Evolutionary conservation across 495 filamentous ascomycete species (phyloP).

Genomic region (Parathielavia hyrcaniae): DNA sequence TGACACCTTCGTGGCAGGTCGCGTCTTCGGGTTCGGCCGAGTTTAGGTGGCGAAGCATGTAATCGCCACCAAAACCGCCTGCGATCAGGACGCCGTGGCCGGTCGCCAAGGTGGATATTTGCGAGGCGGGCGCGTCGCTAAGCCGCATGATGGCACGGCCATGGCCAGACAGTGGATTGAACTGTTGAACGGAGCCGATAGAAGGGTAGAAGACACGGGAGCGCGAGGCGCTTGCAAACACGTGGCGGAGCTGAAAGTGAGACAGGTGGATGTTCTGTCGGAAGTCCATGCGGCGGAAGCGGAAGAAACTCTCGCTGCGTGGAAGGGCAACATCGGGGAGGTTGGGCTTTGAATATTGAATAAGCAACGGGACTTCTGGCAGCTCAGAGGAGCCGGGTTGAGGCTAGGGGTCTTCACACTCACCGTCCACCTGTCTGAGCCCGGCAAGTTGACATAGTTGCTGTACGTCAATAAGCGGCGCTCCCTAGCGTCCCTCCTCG

Average conservation of each 20-base stretch:
- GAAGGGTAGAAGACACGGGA: slow-evolving; percentile 73
- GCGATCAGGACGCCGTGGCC: slow-evolving; percentile 64
- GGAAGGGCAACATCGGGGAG: slow-evolving; percentile 34
- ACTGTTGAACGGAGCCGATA: slow-evolving; percentile 49
- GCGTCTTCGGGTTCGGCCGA: slow-evolving; percentile 35
- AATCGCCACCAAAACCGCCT: slow-evolving; percentile 78
- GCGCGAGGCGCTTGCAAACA: slow-evolving; percentile 65
- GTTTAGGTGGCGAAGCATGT: slow-evolving; percentile 57
- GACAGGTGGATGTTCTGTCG: slow-evolving; percentile 56
- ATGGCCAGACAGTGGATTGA: slow-evolving; percentile 47
- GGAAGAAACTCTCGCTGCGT: slow-evolving; percentile 55
- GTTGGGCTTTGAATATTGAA: slow-evolving; percentile 21
- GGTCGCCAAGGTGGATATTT: slow-evolving; percentile 67
- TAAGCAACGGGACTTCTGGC: too few relatives aligned
- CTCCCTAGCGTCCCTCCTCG: slow-evolving; percentile 52
- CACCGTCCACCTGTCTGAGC: slow-evolving; percentile 37
- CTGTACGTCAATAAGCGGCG: slow-evolving; percentile 51
- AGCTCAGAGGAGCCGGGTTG: too few relatives aligned
- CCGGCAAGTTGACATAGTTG: slow-evolving; percentile 50
- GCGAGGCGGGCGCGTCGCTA: slow-evolving; percentile 41
- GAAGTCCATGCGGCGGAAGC: slow-evolving; percentile 65
- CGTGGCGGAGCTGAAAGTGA: slow-evolving; percentile 87
- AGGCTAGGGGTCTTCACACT: slow-evolving; percentile 17
- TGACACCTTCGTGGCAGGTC: slow-evolving; percentile 52
- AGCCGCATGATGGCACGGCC: slow-evolving; percentile 57